A percentile compares a stretch with the other conserved stretches of the same genome.
phyloP scores from a whole-genome alignment of 2,329 filamentous ascomycete species.

The Trichoderma sp. region DNA sequence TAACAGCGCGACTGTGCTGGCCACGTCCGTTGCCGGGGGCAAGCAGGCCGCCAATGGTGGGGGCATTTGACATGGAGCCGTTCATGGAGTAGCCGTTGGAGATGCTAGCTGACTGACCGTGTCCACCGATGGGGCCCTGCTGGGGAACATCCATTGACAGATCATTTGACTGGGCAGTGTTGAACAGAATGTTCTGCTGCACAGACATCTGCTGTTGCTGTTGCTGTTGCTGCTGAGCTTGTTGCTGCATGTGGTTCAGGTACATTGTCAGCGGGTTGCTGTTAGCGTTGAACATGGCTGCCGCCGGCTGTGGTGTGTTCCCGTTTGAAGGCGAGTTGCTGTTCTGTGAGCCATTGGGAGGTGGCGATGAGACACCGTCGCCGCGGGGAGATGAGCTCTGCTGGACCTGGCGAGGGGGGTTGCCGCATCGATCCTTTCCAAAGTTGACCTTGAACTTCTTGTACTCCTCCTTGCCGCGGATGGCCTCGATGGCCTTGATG shows the following conservation, averaged over 20 bases:
- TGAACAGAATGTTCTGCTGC: slow-evolving; percentile 80
- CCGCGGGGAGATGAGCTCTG: slow-evolving; percentile 65
- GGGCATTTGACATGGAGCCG: slow-evolving; percentile 55
- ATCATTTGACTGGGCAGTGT: slow-evolving; percentile 62
- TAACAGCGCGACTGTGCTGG: slow-evolving; percentile 78
- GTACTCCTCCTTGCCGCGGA: slow-evolving; percentile 94
- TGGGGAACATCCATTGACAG: slow-evolving; percentile 58
- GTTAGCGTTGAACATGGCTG: slow-evolving; percentile 73
- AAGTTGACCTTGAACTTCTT: slow-evolving; percentile 99
- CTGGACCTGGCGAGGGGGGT: slow-evolving; percentile 84
- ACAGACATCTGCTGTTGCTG: slow-evolving; percentile 69
- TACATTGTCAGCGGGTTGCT: slow-evolving; percentile 94
- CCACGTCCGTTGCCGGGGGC: slow-evolving; percentile 64
- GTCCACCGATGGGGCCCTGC: slow-evolving; percentile 59
- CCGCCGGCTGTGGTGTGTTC: slow-evolving; percentile 61
- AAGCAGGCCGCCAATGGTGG: slow-evolving; percentile 73
- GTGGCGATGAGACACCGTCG: slow-evolving; percentile 58
- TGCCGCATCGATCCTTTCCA: slow-evolving; percentile 96
- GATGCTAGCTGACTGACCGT: slow-evolving; percentile 65
- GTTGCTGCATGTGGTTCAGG: slow-evolving; percentile 75
- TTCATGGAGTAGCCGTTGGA: slow-evolving; percentile 61
- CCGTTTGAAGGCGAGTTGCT: slow-evolving; percentile 55
- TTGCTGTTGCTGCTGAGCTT: slow-evolving; percentile 70
- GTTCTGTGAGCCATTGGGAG: slow-evolving; percentile 59
- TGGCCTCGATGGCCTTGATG: slow-evolving; percentile 97